phyloP scores from a whole-genome alignment of 805 yeast genomes.

The Debaryomyces tyrocola region DNA sequence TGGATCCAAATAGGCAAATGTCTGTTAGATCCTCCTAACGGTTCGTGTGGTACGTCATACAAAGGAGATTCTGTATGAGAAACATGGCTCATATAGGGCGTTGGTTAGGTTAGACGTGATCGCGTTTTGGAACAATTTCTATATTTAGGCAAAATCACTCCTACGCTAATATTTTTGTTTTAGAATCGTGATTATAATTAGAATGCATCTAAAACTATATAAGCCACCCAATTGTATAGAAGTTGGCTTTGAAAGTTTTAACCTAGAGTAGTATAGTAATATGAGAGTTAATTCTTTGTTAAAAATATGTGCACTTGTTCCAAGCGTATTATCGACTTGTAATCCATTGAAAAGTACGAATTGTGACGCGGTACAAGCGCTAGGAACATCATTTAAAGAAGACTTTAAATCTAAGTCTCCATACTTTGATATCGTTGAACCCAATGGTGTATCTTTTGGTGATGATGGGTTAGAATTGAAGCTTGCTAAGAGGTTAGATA shows the following conservation, averaged over 20 bases:
- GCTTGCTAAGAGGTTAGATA: slow-evolving; percentile 63
- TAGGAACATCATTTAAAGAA: slow-evolving; percentile 29
- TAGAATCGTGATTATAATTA: not conserved
- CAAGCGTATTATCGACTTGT: slow-evolving; percentile 14
- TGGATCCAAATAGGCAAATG: no score
- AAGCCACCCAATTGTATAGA: not conserved
- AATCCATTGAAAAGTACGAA: slow-evolving; percentile 24
- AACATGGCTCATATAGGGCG: no score
- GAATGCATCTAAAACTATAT: not conserved
- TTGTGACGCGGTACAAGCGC: slow-evolving; percentile 32
- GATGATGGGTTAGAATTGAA: slow-evolving; percentile 64
- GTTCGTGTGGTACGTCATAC: no score
- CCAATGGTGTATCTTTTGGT: slow-evolving; percentile 31
- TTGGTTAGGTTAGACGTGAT: no score
- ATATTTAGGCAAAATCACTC: no score
- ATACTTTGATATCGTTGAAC: slow-evolving; percentile 17
- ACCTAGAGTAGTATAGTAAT: not conserved
- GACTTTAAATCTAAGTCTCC: slow-evolving; percentile 21
- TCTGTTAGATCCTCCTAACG: no score
- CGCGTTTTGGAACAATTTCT: no score
- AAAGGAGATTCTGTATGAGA: no score
- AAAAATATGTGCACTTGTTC: not conserved
- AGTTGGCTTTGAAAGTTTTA: no score
- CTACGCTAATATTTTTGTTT: not conserved
- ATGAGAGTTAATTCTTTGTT: not conserved